Evolutionary conservation across 495 filamentous ascomycete species (phyloP), one percentile per base, ranked within the genome.

Genomic region (Xylaria scruposa): DNA sequence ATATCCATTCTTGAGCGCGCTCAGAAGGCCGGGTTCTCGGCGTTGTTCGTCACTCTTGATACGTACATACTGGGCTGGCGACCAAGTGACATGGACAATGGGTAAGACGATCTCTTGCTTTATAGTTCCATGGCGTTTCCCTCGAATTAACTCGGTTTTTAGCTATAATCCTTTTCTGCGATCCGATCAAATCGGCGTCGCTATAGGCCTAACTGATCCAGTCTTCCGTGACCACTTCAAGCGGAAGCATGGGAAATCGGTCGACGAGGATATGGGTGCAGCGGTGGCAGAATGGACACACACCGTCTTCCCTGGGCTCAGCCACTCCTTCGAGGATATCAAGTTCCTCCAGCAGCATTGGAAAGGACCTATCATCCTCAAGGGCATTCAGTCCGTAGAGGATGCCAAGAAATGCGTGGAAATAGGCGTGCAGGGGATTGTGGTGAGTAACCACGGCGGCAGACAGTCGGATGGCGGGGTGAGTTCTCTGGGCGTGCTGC

Each of bases 381-480:
- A 91, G 73, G 90, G 90, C 9, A 83, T 91, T 10, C 87, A 90
- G 71, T 82, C 81, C 1, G 82, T 82, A 3, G 86, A 83, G 56
- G 89, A 91, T 80, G 88, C 87, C 13, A 75, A 77, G 26, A 70
- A 81, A 33, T 88, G 88, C 0, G 77, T 85, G 69, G 79, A 86
- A 51, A 73, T 81, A 63, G 85, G 85, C 44, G 81, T 86, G 9
- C 81, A 89, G 29, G 90, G 85, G 2, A 88, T 91, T 26, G 78
- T 85, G 54, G 77, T 85, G 19, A 87, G 84, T 71, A 92, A 91
- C 61, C 90, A 92, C 78, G 90, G 90, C 26, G 90, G 90, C 0
- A 77, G 90, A 17, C 85, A 85, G 74, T 78, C 90, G 10, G 90
- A 92, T 75, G 88, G 85, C 51, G 79, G 87, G 0, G 84, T 84